These are phyloP conservation scores for Elongisporangium anandrum DNA, from an alignment of 352 stramenopile genomes.

Conservation along the genomic window DNA sequence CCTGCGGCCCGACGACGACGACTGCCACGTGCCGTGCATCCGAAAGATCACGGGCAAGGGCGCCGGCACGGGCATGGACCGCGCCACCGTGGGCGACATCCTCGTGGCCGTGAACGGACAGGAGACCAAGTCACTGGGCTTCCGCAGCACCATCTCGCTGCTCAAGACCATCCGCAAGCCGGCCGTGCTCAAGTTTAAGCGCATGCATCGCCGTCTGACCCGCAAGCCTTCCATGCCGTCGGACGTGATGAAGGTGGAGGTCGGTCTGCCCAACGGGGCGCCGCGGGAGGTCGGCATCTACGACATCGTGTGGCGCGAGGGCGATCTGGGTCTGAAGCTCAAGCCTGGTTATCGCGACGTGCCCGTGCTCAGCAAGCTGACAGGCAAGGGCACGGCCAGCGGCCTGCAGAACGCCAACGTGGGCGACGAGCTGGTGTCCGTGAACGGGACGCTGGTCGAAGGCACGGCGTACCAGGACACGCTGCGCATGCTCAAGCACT, in stretches of 20 bases:
- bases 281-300: constrained; percentile 62
- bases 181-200: constrained; percentile 86
- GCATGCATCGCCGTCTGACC: constrained; percentile 73
- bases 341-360: constrained; percentile 76
- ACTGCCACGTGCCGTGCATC: constrained; percentile 85
- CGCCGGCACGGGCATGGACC: constrained; percentile 78
- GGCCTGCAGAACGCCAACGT: constrained; percentile 80
- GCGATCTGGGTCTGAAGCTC: constrained; percentile 80
- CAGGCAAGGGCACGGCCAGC: constrained; percentile 75
- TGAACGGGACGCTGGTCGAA: constrained; percentile 80
- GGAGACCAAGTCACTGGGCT: constrained; percentile 80
- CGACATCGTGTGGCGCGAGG: constrained; percentile 87
- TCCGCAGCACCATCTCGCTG: constrained; percentile 80
- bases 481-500: constrained; percentile 85
- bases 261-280: constrained; percentile 14
- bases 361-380: constrained; percentile 79
- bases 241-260: constrained; percentile 19
- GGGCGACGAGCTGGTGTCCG: constrained; percentile 78
- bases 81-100: constrained; percentile 72
- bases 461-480: constrained; percentile 81
- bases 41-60: constrained; percentile 87
- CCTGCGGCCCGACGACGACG: constrained; percentile 78
- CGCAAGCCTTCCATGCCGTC: constrained; percentile 32
- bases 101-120: constrained; percentile 82
- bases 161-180: constrained; percentile 85